Evolutionary conservation across 345 rosid genomes (phyloP).

Genomic region (Sisymbrium irio): DNA sequence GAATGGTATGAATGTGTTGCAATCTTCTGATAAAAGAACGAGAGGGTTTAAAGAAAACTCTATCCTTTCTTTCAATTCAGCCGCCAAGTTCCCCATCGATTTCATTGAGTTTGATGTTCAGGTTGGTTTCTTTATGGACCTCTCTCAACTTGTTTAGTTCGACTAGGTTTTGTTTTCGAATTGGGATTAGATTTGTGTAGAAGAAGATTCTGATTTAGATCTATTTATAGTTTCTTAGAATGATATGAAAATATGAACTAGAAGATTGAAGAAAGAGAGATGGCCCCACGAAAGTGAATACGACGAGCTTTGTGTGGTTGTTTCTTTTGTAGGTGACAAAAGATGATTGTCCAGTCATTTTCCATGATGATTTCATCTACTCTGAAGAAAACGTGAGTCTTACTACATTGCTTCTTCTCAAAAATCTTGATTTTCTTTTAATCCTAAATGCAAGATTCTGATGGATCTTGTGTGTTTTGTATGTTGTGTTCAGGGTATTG

Average conservation of each 20-base stretch:
- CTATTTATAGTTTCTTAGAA: constrained; percentile 16
- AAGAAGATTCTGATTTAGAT: constrained; percentile 20
- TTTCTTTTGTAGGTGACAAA: constrained; percentile 85
- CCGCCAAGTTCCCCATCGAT: constrained; percentile 70
- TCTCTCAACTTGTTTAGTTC: too few relatives aligned
- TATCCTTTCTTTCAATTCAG: constrained; percentile 67
- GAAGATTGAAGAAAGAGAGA: constrained; percentile 29
- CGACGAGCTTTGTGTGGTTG: constrained; percentile 37
- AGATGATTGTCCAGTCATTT: constrained; percentile 87
- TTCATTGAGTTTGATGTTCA: constrained; percentile 98
- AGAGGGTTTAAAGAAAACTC: constrained; percentile 76
- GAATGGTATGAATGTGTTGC: constrained; percentile 77
- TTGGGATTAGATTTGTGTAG: not conserved
- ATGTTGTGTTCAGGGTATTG: constrained; percentile 47
- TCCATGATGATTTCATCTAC: constrained; percentile 81
- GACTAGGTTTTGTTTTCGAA: not conserved
- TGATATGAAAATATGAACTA: constrained; percentile 16
- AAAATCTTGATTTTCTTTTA: not conserved
- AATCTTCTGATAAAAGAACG: constrained; percentile 61
- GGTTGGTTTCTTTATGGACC: constrained; percentile 58
- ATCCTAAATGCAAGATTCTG: not conserved
- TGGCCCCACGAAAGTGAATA: constrained; percentile 18
- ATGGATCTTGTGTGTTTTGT: constrained; percentile 11
- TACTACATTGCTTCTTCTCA: not conserved
- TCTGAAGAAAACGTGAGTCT: constrained; percentile 78